Conservation (phyloP, 2,329 filamentous ascomycete genomes). For the Venturia carpophila region DNA sequence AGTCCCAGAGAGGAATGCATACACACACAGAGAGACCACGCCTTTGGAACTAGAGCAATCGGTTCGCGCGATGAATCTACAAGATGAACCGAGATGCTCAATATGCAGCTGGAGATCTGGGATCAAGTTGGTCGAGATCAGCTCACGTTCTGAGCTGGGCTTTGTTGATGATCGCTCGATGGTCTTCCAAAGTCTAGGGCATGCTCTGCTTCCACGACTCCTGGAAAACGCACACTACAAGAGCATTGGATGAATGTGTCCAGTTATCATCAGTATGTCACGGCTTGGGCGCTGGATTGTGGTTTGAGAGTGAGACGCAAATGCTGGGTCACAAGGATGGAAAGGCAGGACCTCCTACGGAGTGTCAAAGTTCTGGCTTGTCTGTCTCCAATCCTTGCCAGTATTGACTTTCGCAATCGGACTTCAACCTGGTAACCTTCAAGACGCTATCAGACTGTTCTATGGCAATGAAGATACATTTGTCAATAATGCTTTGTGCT, state of each 20-base stretch:
- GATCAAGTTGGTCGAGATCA: conserved; percentile 21
- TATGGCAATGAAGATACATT: conserved; percentile 14
- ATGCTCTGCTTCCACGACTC: conserved; percentile 5
- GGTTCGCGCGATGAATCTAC: not conserved
- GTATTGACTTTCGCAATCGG: conserved; percentile 7
- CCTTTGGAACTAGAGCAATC: conserved; percentile 9
- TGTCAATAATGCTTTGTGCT: conserved; percentile 1
- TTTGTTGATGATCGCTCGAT: conserved; percentile 18
- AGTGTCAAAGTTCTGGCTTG: conserved; percentile 93
- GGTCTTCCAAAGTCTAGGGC: conserved; percentile 2
- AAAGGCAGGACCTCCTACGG: conserved; percentile 75
- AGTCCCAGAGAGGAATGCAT: conserved; percentile 80
- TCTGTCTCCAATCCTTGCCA: conserved; percentile 41
- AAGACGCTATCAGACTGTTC: conserved; percentile 12
- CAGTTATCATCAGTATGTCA: conserved; percentile 1
- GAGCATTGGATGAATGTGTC: conserved; percentile 5
- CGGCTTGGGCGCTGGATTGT: not conserved
- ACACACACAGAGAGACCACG: conserved; percentile 55
- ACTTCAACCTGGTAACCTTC: not conserved
- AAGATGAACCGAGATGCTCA: not conserved
- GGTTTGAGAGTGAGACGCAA: conserved; percentile 4
- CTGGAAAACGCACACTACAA: conserved; percentile 9
- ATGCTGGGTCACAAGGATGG: conserved; percentile 23
- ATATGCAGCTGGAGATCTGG: not conserved
- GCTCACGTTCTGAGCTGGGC: conserved; percentile 20